These are phyloP conservation scores for Wickerhamomyces ciferrii DNA, from an alignment of 805 yeast species.

Conservation along the genomic window DNA sequence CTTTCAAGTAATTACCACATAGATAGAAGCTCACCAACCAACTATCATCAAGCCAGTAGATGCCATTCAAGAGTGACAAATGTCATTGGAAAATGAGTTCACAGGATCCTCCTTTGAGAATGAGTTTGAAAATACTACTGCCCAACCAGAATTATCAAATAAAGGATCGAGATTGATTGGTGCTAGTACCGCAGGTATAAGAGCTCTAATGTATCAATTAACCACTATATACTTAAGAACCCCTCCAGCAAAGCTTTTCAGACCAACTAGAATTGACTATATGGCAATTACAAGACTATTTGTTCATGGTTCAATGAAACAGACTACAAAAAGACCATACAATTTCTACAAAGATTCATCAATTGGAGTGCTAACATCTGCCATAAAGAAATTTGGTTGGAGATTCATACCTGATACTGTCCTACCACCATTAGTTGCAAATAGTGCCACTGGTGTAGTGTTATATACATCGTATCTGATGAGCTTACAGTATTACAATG, in stretches of 20 bases:
- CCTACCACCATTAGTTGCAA: slow-evolving; percentile 83
- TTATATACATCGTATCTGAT: slow-evolving; percentile 78
- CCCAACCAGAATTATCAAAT: slow-evolving; percentile 25
- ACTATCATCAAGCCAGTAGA: too few species aligned
- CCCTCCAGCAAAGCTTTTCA: slow-evolving; percentile 73
- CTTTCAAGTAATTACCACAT: too few species aligned
- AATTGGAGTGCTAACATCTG: slow-evolving; percentile 65
- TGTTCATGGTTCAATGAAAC: slow-evolving; percentile 32
- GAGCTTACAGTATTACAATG: slow-evolving; percentile 35
- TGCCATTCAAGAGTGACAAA: not conserved
- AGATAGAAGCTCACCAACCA: too few species aligned
- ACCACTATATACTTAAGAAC: slow-evolving; percentile 77
- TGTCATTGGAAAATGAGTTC: not conserved
- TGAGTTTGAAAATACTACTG: not conserved
- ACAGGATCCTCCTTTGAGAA: not conserved
- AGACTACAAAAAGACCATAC: slow-evolving; percentile 43
- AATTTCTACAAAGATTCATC: slow-evolving; percentile 62
- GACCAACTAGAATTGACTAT: slow-evolving; percentile 89
- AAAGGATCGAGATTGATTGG: slow-evolving; percentile 56
- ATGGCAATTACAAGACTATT: slow-evolving; percentile 59
- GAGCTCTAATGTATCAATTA: slow-evolving; percentile 77
- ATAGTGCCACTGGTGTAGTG: slow-evolving; percentile 84
- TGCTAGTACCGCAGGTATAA: slow-evolving; percentile 76
- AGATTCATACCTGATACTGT: slow-evolving; percentile 72
- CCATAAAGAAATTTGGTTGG: slow-evolving; percentile 80